phyloP scores from a whole-genome alignment of 306 rosid species.

The Acmispon strigosus region DNA sequence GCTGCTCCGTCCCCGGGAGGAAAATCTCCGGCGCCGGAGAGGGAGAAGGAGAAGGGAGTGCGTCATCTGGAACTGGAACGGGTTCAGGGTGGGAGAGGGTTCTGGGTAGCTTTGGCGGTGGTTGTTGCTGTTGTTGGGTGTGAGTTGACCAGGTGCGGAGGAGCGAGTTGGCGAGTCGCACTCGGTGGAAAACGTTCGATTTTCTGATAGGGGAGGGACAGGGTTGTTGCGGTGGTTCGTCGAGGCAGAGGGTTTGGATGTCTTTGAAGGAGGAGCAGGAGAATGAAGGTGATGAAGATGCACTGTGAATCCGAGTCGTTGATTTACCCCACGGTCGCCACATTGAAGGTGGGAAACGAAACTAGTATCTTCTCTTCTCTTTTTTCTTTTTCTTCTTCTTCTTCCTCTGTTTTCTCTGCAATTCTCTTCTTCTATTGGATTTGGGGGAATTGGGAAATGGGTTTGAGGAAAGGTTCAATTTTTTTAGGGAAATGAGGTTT shows the following conservation, averaged over 20 bases:
- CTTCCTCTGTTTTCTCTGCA: background rate
- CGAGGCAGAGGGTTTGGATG: constrained; percentile 60
- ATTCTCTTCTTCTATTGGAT: background rate
- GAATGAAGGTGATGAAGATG: constrained; percentile 39
- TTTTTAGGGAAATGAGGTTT: background rate
- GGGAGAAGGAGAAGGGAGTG: background rate
- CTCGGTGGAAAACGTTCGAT: constrained; percentile 65
- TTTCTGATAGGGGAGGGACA: constrained; percentile 2
- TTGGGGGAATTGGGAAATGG: background rate
- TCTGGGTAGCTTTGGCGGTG: background rate
- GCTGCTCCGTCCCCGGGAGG: constrained; percentile 52
- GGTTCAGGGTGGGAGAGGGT: constrained; percentile 5
- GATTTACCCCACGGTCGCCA: constrained; percentile 89
- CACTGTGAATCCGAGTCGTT: constrained; percentile 49
- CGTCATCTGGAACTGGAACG: too few relatives aligned
- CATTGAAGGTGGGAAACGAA: constrained; percentile 49
- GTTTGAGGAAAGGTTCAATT: background rate
- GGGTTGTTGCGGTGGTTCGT: constrained; percentile 34
- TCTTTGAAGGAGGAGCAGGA: constrained; percentile 87
- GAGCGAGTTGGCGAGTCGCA: constrained; percentile 60
- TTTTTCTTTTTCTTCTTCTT: too few relatives aligned
- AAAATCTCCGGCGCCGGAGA: constrained; percentile 12
- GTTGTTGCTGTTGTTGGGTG: background rate
- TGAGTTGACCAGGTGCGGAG: constrained; percentile 34
- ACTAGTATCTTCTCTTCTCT: background rate